phyloP scores from a whole-genome alignment of 768 basidiomycete species.

The Mrakia gelida region DNA sequence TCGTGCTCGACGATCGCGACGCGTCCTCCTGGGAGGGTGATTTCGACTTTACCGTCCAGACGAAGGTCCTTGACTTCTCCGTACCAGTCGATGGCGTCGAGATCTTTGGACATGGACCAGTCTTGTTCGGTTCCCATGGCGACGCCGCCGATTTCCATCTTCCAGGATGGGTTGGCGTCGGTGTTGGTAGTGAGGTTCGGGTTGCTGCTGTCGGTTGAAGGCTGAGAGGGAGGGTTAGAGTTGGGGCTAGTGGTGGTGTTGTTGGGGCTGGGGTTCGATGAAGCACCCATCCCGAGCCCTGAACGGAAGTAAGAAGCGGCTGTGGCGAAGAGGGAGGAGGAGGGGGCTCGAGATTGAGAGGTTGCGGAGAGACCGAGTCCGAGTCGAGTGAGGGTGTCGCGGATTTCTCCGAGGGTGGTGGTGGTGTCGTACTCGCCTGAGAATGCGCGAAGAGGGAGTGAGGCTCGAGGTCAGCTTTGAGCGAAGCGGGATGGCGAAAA shows the following conservation, averaged over 20 bases:
- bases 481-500: too few species aligned
- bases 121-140: background rate
- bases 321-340: background rate
- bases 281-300: background rate
- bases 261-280: background rate
- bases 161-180: background rate
- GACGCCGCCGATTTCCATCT: background rate
- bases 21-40: constrained; percentile 62
- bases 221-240: background rate
- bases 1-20: constrained; percentile 57
- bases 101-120: constrained; percentile 37
- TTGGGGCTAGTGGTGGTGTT: background rate
- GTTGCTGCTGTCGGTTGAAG: background rate
- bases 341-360: background rate
- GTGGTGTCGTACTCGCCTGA: constrained; percentile 3
- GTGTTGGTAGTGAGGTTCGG: background rate
- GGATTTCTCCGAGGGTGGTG: background rate
- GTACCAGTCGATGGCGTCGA: constrained; percentile 62
- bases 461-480: too few species aligned
- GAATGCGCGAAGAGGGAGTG: too few species aligned
- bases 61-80: constrained; percentile 65
- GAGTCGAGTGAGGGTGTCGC: background rate
- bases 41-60: constrained; percentile 66
- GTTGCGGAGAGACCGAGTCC: background rate
- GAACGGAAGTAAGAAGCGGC: too few species aligned